Percentiles rank a stretch among this genome's conserved stretches.
phyloP scores from a whole-genome alignment of 2,329 filamentous ascomycete species.

The Colletotrichum cereale region DNA sequence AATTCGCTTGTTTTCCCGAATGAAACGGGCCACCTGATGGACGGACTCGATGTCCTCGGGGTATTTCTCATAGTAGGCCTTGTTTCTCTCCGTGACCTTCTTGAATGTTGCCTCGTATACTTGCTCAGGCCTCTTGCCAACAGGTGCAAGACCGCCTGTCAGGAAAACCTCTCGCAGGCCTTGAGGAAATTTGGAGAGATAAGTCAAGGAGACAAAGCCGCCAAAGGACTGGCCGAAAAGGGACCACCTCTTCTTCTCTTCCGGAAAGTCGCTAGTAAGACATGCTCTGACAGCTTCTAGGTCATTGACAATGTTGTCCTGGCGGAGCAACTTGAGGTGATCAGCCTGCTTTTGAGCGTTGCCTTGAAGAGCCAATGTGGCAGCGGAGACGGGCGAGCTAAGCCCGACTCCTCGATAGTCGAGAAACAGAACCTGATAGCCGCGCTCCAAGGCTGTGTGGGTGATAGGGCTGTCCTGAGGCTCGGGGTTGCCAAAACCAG shows the following conservation, averaged over 20 bases:
- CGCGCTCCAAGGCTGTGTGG: slow-evolving; percentile 78
- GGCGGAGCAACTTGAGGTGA: slow-evolving; percentile 87
- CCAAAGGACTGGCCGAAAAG: slow-evolving; percentile 93
- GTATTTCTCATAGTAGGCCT: slow-evolving; percentile 85
- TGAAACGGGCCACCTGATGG: slow-evolving; percentile 73
- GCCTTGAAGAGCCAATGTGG: slow-evolving; percentile 75
- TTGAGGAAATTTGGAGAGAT: slow-evolving; percentile 83
- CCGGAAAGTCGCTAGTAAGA: slow-evolving; percentile 77
- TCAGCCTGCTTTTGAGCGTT: slow-evolving; percentile 76
- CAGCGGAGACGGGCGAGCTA: slow-evolving; percentile 82
- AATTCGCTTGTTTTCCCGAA: slow-evolving; percentile 67
- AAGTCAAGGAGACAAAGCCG: slow-evolving; percentile 86
- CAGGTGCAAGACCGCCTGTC: slow-evolving; percentile 84
- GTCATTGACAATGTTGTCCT: slow-evolving; percentile 90
- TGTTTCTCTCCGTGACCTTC: slow-evolving; percentile 78
- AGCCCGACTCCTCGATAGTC: slow-evolving; percentile 93
- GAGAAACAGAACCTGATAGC: slow-evolving; percentile 88
- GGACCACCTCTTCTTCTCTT: slow-evolving; percentile 82
- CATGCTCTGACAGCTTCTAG: slow-evolving; percentile 86
- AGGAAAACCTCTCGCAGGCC: slow-evolving; percentile 86
- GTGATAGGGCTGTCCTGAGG: slow-evolving; percentile 82
- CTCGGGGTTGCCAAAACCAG: slow-evolving; percentile 80
- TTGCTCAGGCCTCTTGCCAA: slow-evolving; percentile 77
- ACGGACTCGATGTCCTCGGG: slow-evolving; percentile 82
- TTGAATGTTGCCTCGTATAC: slow-evolving; percentile 81